These are phyloP conservation scores for Globisporangium camurandrum DNA, from an alignment of 352 stramenopile genomes.

Conservation along the genomic window DNA sequence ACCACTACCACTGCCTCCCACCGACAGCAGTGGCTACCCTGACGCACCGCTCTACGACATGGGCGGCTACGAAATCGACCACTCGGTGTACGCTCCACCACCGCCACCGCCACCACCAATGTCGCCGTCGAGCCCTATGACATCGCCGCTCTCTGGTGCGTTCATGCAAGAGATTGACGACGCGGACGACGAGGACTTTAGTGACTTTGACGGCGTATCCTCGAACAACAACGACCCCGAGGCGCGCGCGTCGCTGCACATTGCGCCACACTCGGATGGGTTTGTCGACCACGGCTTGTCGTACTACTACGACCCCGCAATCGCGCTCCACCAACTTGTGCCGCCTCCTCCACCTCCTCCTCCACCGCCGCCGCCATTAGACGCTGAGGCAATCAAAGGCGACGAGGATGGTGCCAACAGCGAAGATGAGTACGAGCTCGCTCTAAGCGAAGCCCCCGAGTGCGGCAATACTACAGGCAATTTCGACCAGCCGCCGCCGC, in stretches of 20 bases:
- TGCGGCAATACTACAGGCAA: neutral
- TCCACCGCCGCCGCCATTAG: slow-evolving; percentile 7
- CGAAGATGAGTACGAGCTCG: slow-evolving; percentile 12
- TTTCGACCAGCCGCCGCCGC: slow-evolving; percentile 1
- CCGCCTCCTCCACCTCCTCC: slow-evolving; percentile 20
- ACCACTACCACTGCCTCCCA: neutral
- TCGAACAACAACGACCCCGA: slow-evolving; percentile 19
- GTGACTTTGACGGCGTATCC: slow-evolving; percentile 5
- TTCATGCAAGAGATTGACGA: slow-evolving; percentile 69
- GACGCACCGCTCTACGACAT: too few species aligned
- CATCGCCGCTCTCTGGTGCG: slow-evolving; percentile 16
- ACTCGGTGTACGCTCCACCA: slow-evolving; percentile 2
- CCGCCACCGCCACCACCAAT: slow-evolving; percentile 9
- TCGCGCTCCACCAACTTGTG: slow-evolving; percentile 3
- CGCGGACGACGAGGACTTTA: slow-evolving; percentile 24
- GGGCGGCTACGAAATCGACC: neutral
- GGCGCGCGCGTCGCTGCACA: slow-evolving; percentile 10
- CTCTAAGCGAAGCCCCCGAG: slow-evolving; percentile 11
- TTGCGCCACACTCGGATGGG: slow-evolving; percentile 11
- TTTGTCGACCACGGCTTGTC: slow-evolving; percentile 48
- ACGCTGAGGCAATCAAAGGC: too few species aligned
- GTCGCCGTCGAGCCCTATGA: too few species aligned
- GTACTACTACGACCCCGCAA: slow-evolving; percentile 42
- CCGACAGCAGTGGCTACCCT: too few species aligned
- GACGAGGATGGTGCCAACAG: neutral